Evolutionary conservation across 2,329 filamentous ascomycete genomes (phyloP), one percentile per base, ranked within the genome.

Genomic region (Phaeosphaeria sp.): DNA sequence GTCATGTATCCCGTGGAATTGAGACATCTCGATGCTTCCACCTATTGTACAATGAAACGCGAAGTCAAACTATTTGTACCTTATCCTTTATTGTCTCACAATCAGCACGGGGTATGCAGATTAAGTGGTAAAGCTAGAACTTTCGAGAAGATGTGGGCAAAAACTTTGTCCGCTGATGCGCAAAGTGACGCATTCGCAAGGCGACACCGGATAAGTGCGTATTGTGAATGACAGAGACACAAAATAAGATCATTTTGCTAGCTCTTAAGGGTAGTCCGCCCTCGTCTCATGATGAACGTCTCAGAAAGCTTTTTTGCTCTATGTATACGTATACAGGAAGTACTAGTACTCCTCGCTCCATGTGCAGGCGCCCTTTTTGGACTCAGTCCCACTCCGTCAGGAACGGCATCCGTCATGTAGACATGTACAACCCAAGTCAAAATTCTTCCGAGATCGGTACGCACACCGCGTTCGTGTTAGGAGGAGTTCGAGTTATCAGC

Each of bases 401-500:
- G n/a, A n/a, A n/a, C n/a, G n/a, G n/a, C n/a, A n/a, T n/a, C n/a
- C n/a, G n/a, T n/a, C n/a, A n/a, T n/a, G n/a, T n/a, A n/a, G n/a
- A n/a, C n/a, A n/a, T n/a, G n/a, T n/a, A n/a, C n/a, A n/a, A n/a
- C n/a, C n/a, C n/a, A n/a, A n/a, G n/a, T n/a, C 30, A 36, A 13
- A 36, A 7, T 36, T 6, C 30, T 36, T 13, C 15, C 3, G 25
- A 30, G 11, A 13, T 36, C 3, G 30, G 8, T 13, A 30, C 6
- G 15, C 11, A 36, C 30, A 3, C 30, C 3, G 30, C 8, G 8
- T 13, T 24, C 18, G n/a, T 25, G 9, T 25, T 46, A 46, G 15
- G 43, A 46, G 6, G 66, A 64, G 40, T 67, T 67, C 4, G 68
- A 70, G 52, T 72, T 72, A 13, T 72, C 69, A 0, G 63, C 67